Conservation (phyloP, 331 rosid species). For the Quercus phellos region DNA sequence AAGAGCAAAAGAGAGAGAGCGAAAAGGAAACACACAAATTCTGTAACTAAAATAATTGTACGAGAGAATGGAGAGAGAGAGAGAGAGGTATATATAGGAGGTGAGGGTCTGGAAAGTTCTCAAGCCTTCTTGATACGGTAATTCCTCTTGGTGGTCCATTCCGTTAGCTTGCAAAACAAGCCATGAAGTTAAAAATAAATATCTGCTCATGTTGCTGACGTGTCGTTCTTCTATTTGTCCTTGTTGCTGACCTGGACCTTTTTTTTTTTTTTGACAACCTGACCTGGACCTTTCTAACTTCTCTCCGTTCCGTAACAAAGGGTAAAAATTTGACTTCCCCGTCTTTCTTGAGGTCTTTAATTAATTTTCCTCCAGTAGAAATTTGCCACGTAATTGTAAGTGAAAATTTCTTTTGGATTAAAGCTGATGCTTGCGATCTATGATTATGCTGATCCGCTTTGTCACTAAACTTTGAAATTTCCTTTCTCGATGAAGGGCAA, state of each 20-base stretch:
- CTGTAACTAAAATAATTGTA: neutral
- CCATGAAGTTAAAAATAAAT: neutral
- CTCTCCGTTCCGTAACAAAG: neutral
- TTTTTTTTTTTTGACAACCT: neutral
- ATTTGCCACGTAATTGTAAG: neutral
- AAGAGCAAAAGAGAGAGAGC: no score
- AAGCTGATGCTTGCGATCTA: no score
- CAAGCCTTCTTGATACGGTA: neutral
- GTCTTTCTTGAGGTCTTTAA: no score
- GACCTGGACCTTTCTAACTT: neutral
- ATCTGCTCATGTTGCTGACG: neutral
- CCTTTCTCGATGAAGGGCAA: neutral
- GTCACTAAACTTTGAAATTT: neutral
- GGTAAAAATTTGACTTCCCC: neutral
- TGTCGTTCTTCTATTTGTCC: neutral
- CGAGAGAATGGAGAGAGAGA: rapidly evolving
- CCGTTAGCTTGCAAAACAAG: neutral
- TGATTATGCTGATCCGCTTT: neutral
- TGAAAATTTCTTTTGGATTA: neutral
- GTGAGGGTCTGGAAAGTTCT: slow-evolving; percentile 28
- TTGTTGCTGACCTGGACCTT: neutral
- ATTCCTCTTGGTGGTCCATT: slow-evolving; percentile 1
- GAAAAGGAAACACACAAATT: no score
- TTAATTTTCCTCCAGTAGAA: neutral
- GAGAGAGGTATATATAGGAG: slow-evolving; percentile 4